Percentiles rank a stretch among this genome's conserved stretches.
phyloP scores from a whole-genome alignment of 2,329 filamentous ascomycete species.

The Botrytis cinerea region DNA sequence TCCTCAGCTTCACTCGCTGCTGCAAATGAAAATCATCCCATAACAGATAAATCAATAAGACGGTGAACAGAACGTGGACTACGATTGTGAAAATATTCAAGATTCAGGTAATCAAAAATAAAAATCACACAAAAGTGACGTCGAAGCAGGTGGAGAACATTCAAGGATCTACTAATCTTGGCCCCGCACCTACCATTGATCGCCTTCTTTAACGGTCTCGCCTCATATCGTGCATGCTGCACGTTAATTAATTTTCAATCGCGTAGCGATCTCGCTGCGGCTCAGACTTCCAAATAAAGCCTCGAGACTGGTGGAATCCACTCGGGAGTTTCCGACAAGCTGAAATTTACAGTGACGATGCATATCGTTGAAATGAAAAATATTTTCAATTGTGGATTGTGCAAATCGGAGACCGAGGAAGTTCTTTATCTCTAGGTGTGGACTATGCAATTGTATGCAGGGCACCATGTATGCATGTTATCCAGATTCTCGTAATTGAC shows the following conservation, averaged over 20 bases:
- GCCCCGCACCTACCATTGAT: not conserved
- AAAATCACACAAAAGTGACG: not conserved
- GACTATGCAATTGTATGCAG: slow-evolving; percentile 1
- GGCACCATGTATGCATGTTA: not conserved
- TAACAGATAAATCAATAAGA: not conserved
- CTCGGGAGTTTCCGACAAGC: not conserved
- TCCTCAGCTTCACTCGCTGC: not conserved
- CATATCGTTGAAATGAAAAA: not conserved
- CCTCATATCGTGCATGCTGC: not conserved
- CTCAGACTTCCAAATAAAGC: slow-evolving; percentile 4
- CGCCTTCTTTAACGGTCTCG: not conserved
- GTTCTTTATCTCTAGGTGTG: not conserved
- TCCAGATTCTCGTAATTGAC: not conserved
- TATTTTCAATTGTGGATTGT: not conserved
- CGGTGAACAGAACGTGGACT: not conserved
- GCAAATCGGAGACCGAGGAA: not conserved
- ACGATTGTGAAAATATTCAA: not conserved
- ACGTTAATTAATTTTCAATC: not conserved
- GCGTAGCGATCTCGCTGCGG: not conserved
- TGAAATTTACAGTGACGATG: not conserved
- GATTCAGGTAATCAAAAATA: not conserved
- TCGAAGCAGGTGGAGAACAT: not conserved
- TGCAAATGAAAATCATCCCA: not conserved
- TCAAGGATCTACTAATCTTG: not conserved
- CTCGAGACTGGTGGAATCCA: not conserved